Evolutionary conservation across 2,329 filamentous ascomycete species (phyloP).

Genomic region (Lomentospora prolificans): DNA sequence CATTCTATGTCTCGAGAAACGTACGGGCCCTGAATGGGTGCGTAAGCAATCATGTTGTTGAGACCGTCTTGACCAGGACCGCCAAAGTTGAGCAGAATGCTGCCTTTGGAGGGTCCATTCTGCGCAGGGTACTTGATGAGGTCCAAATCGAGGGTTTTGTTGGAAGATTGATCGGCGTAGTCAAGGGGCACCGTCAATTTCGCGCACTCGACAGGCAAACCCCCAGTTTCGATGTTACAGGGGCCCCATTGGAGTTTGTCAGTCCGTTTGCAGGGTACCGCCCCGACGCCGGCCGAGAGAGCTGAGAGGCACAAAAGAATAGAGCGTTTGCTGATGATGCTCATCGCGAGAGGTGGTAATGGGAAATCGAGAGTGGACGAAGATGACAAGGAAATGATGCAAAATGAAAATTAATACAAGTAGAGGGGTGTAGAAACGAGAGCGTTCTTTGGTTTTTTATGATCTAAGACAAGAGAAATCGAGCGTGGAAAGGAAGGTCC

Average conservation of each 20-base stretch:
- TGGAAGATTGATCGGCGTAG: constrained; percentile 20
- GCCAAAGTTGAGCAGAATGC: constrained; percentile 29
- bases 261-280: not conserved
- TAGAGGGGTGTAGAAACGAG: too few species aligned
- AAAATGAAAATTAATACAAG: too few species aligned
- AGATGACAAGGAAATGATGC: too few species aligned
- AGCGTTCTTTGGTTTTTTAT: too few species aligned
- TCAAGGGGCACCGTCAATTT: constrained; percentile 29
- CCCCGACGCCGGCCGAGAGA: not conserved
- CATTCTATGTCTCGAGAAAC: too few species aligned
- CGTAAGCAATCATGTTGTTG: constrained; percentile 2
- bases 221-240: not conserved
- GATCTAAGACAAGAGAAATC: too few species aligned
- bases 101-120: constrained; percentile 22
- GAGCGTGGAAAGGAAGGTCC: too few species aligned
- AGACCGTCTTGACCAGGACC: constrained; percentile 19
- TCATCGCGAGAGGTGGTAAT: too few species aligned
- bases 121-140: constrained; percentile 22
- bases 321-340: not conserved
- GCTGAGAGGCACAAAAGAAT: not conserved
- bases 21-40: not conserved
- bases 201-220: constrained; percentile 20
- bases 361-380: too few species aligned
- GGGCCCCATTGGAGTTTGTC: not conserved
- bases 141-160: constrained; percentile 20